These are phyloP conservation scores for Raphanus sativus DNA, from an alignment of 345 rosid genomes.

Conservation along the genomic window DNA sequence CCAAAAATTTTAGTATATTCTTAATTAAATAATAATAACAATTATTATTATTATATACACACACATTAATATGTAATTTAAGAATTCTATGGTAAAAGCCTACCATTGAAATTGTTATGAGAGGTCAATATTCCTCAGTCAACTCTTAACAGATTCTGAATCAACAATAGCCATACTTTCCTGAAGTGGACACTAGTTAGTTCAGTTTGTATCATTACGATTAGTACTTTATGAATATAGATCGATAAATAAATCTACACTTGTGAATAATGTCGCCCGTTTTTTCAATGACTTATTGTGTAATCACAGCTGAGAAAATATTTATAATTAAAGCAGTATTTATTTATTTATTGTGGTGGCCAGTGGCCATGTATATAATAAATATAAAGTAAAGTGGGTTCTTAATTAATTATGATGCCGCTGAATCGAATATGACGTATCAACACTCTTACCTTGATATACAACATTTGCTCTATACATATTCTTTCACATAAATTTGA, in stretches of 20 bases:
- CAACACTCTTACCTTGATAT: constrained; percentile 14
- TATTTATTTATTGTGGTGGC: constrained; percentile 29
- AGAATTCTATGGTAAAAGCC: no score
- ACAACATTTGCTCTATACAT: neutral
- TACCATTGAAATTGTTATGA: no score
- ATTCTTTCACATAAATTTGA: constrained; percentile 9
- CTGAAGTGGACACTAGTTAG: constrained; percentile 25
- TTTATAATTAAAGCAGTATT: neutral
- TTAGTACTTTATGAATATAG: neutral
- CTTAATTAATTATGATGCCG: constrained; percentile 26
- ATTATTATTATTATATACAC: no score
- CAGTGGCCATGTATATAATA: constrained; percentile 8
- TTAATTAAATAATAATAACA: no score
- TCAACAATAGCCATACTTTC: constrained; percentile 34
- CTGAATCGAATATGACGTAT: constrained; percentile 40
- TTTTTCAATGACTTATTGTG: constrained; percentile 19
- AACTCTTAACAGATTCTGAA: constrained; percentile 28
- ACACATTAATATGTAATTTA: no score
- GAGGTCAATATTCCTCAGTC: constrained; percentile 33
- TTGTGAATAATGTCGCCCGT: constrained; percentile 23
- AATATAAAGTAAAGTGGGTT: constrained; percentile 21
- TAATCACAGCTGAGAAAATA: neutral
- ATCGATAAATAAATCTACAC: neutral
- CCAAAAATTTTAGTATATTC: no score
- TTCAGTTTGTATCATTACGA: constrained; percentile 14